Base-by-base conservation (phyloP, 2,329 filamentous ascomycete species). In the Fusarium pseudograminearum region DNA sequence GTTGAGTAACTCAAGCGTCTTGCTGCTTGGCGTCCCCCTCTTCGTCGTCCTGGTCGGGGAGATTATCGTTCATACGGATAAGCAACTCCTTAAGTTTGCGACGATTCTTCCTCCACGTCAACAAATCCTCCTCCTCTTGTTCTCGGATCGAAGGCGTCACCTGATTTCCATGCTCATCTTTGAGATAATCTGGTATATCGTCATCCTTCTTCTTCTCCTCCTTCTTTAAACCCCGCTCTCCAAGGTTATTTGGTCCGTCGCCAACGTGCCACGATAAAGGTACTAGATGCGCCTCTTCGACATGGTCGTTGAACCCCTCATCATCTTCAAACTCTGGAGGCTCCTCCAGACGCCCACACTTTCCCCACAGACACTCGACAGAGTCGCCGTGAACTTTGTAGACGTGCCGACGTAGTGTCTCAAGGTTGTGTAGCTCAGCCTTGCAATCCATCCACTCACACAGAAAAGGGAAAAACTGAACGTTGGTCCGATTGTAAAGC, bases 351-450 rank as follows among this genome's bases (percentile, higher is more conserved):
- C 41, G 42, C 1, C 56, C 70, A 59, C 80, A 82, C 10, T 73
- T 73, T 10, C 73, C 76, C 80, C 80, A 82, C 0, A 61, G 59
- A 44, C 79, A 81, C 14, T 47, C n/a, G 4, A 42, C 26, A 16
- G 56, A 58, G n/a, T 65, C 44, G 2, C 69, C 80, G 73, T 91
- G 89, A 4, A 89, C 81, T 16, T 82, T 70, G 20, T 77, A 73
- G 16, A 90, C 77, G 67, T 91, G 89, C 57, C 78, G 80, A 26
- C 84, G 81, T 41, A 91, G 76, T 12, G 87, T 90, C 15, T 86
- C 85, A 59, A 89, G 76, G 71, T 91, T 91, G 52, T 90, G 87
- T 46, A 91, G 79, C 76, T 90, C 86, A 5, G 88, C 88, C 31
- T 80, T 82, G 72, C 89, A 91, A 0, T 80, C 80, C 24, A 78